These are phyloP conservation scores for Trypanosoma rangeli DNA, from an alignment of 208 protist genomes.

Conservation along the genomic window DNA sequence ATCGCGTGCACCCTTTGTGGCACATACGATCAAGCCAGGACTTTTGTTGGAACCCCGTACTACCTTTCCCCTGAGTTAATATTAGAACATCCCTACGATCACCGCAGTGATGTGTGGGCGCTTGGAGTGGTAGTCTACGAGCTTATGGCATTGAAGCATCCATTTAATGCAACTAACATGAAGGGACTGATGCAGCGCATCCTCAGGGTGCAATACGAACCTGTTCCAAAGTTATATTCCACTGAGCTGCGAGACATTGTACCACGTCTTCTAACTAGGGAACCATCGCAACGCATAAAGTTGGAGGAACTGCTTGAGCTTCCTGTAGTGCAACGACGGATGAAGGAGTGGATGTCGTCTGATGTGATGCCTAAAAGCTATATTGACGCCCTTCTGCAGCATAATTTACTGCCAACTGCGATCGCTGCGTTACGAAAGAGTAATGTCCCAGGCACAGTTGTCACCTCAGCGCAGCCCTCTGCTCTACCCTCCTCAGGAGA, in stretches of 20 bases:
- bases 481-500: not conserved
- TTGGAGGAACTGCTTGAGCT: conserved; percentile 73
- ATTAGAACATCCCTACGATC: conserved; percentile 92
- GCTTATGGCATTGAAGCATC: conserved; percentile 80
- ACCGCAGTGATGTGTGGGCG: conserved; percentile 94
- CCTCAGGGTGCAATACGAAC: conserved; percentile 83
- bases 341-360: conserved; percentile 76
- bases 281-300: conserved; percentile 67
- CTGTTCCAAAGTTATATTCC: conserved; percentile 69
- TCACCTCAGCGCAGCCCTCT: not conserved
- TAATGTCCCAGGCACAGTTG: not conserved
- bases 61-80: conserved; percentile 94
- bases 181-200: conserved; percentile 90
- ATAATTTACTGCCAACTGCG: conserved; percentile 56
- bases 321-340: conserved; percentile 61
- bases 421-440: conserved; percentile 30
- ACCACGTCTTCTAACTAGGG: conserved; percentile 67
- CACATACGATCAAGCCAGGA: conserved; percentile 92
- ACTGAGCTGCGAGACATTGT: conserved; percentile 77
- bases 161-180: conserved; percentile 89
- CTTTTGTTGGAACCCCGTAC: conserved; percentile 94
- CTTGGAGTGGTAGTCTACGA: conserved; percentile 92
- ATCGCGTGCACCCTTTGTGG: conserved; percentile 87
- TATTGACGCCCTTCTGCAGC: conserved; percentile 60
- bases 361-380: conserved; percentile 72